These are phyloP conservation scores for Hygrophoropsis aurantiaca DNA, from an alignment of 768 basidiomycete species.

Conservation along the genomic window DNA sequence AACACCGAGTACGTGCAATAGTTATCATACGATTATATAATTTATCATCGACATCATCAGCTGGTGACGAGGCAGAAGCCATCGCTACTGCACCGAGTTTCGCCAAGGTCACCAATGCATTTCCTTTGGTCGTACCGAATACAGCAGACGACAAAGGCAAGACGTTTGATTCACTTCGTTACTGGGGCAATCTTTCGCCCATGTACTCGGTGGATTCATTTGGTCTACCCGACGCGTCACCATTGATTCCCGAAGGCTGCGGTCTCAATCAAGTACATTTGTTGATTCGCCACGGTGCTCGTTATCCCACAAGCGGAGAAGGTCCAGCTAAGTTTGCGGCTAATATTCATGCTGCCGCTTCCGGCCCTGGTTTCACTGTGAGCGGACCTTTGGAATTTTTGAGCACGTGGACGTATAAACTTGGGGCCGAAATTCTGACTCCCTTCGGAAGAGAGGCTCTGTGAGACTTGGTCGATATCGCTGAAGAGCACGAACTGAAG, in stretches of 20 bases:
- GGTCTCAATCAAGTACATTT: constrained; percentile 43
- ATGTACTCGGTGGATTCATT: constrained; percentile 52
- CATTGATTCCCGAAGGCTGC: constrained; percentile 47
- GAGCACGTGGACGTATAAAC: constrained; percentile 45
- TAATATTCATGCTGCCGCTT: constrained; percentile 17
- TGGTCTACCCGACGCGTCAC: constrained; percentile 48
- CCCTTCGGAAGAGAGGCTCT: constrained; percentile 48
- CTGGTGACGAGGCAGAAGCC: constrained; percentile 42
- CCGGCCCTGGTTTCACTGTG: constrained; percentile 28
- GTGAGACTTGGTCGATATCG: no score
- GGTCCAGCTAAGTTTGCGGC: constrained; percentile 25
- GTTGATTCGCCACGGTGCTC: constrained; percentile 41
- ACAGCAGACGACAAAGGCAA: constrained; percentile 30
- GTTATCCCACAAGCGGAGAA: constrained; percentile 38
- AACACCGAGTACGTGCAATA: constrained; percentile 41
- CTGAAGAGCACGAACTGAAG: no score
- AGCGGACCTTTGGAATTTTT: constrained; percentile 41
- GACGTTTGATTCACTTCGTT: constrained; percentile 44
- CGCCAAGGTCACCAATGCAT: constrained; percentile 35
- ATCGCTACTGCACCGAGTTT: constrained; percentile 43
- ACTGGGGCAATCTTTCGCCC: constrained; percentile 51
- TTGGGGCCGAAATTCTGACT: constrained; percentile 47
- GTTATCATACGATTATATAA: no score
- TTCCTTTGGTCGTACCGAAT: constrained; percentile 42
- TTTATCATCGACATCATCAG: constrained; percentile 14